Conservation (phyloP, 176 grass and related monocot species). For the Pontederia paniculata region DNA sequence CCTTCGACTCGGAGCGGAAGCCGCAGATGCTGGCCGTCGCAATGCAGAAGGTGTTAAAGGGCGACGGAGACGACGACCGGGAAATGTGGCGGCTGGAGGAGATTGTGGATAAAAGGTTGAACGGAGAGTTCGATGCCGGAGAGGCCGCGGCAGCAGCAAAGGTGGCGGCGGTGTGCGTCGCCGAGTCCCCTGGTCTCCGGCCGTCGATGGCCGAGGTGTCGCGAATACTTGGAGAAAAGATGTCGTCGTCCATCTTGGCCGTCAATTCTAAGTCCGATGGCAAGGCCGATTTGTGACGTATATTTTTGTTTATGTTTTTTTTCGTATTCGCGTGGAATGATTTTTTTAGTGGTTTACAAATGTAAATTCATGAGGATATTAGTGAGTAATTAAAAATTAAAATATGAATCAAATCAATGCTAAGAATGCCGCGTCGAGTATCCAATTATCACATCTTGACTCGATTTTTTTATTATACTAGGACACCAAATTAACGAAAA, state of each 20-base stretch:
- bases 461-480: too few relatives aligned
- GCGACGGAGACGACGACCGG: too few relatives aligned
- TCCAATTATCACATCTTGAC: too few relatives aligned
- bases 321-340: too few relatives aligned
- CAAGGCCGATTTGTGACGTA: background rate
- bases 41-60: conserved; percentile 32
- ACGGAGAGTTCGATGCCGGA: conserved; percentile 22
- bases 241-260: conserved; percentile 32
- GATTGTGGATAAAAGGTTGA: conserved; percentile 44
- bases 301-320: too few relatives aligned
- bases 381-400: too few relatives aligned
- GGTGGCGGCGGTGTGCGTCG: conserved; percentile 41
- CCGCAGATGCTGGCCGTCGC: conserved; percentile 48
- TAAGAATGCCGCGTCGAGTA: too few relatives aligned
- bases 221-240: conserved; percentile 30
- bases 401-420: too few relatives aligned
- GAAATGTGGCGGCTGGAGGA: conserved; percentile 6
- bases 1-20: conserved; percentile 45
- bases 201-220: conserved; percentile 70
- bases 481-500: too few relatives aligned
- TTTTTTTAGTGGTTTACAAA: too few relatives aligned
- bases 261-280: conserved; percentile 24
- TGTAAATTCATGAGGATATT: too few relatives aligned
- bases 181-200: conserved; percentile 48
- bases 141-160: conserved; percentile 33